Percentiles rank a stretch among this genome's conserved stretches.
These are phyloP conservation scores for Potentilla sterilis DNA, from an alignment of 306 rosid species.

Conservation along the genomic window DNA sequence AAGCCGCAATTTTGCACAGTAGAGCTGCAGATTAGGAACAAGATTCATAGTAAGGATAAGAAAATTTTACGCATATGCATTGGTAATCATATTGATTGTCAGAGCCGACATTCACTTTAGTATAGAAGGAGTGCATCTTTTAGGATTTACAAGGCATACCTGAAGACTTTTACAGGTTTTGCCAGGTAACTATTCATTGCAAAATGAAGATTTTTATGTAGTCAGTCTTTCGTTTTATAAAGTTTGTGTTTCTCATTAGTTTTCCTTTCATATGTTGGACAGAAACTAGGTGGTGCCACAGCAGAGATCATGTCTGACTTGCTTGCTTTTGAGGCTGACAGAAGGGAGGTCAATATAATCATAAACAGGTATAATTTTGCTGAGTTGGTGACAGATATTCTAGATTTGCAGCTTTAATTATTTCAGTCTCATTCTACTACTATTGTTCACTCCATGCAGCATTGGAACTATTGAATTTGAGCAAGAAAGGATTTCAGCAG, in stretches of 20 bases:
- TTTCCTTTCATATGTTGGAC: slow-evolving; percentile 29
- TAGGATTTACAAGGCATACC: slow-evolving; percentile 82
- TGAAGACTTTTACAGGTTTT: slow-evolving; percentile 92
- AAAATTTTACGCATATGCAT: slow-evolving; percentile 12
- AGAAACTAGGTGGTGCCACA: slow-evolving; percentile 99
- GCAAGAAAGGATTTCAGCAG: no score
- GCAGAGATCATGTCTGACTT: slow-evolving; percentile 98
- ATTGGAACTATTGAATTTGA: slow-evolving; percentile 97
- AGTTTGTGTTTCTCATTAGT: slow-evolving; percentile 23
- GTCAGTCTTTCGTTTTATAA: slow-evolving; percentile 2
- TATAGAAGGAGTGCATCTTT: background rate
- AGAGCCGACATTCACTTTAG: background rate
- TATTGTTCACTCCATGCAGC: slow-evolving; percentile 44
- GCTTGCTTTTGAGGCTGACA: slow-evolving; percentile 94
- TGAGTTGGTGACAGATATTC: no score
- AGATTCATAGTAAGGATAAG: slow-evolving; percentile 9
- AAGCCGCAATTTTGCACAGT: slow-evolving; percentile 87
- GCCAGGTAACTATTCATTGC: slow-evolving; percentile 59
- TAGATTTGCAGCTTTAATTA: no score
- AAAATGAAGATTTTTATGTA: background rate
- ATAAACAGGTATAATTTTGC: slow-evolving; percentile 69
- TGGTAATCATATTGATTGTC: background rate
- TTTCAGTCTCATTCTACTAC: background rate
- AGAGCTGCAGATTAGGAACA: slow-evolving; percentile 55
- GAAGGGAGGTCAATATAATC: slow-evolving; percentile 95